Conservation (phyloP, 139 green algal species). For the Pleodorina starrii region DNA sequence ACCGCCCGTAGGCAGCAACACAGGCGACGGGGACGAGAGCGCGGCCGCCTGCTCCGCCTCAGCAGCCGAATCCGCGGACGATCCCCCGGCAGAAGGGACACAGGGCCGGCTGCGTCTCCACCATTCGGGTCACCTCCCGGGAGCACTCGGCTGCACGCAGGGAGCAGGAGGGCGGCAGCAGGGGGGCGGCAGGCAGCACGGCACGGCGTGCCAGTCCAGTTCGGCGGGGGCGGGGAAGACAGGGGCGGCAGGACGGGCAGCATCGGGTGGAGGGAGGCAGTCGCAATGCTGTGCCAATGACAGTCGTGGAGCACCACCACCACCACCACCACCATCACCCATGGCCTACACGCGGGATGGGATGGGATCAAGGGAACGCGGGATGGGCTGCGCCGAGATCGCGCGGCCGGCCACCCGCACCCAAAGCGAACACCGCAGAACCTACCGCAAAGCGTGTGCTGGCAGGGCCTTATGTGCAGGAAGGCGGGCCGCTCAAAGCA, state of each 20-base stretch:
- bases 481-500: conserved; percentile 29
- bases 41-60: no score
- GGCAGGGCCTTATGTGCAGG: conserved; percentile 1
- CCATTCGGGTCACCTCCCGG: conserved; percentile 41
- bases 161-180: not conserved
- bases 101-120: conserved; percentile 14
- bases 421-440: no score
- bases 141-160: conserved; percentile 24
- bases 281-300: no score
- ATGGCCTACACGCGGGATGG: no score
- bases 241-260: no score
- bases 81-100: conserved; percentile 45
- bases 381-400: no score
- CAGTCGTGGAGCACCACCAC: no score
- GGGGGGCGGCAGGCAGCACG: not conserved
- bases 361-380: no score
- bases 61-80: conserved; percentile 22
- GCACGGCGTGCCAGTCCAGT: no score
- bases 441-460: conserved; percentile 32
- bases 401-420: no score
- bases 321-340: not conserved
- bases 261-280: no score
- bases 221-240: no score
- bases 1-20: not conserved
- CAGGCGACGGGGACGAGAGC: not conserved